Evolutionary conservation across 768 basidiomycete species (phyloP), one percentile per base, ranked within the genome.

Genomic region (Pholiota conissans): DNA sequence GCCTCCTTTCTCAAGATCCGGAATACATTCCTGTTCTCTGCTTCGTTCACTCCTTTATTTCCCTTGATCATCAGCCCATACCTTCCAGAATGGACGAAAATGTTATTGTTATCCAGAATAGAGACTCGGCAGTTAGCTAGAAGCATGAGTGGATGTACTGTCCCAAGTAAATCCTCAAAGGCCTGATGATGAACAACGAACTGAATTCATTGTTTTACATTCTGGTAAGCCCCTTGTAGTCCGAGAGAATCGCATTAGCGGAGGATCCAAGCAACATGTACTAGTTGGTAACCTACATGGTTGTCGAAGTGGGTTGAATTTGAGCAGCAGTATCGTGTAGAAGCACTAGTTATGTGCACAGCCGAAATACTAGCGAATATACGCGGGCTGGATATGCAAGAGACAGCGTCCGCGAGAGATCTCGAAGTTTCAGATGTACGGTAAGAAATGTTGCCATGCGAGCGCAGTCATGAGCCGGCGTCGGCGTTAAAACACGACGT

Each of bases 161-260:
- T 75, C 62, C 61, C 74, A 63, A 57, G 71, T 67, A 52, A 71
- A 62, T 63, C 52, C 71, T 65, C 2, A 74, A 78, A 0, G 86
- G 82, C 1, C 84, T 81, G 39, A 93, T 79, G 11, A 78, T 76
- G 71, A 93, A 93, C 5, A 85, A 83, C 2, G 91, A 89, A 13
- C 91, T 93, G 84, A 0, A 91, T 84, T 91, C 92, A 94, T 27
- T 89, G 87, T 13, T 93, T 86, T 52, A 93, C 89, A 58, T 89
- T 91, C 62, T 92, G 90, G 60, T 84, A 76, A 5, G 81, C 79
- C 30, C 90, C 91, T 69, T 93, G 90, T 2, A 89, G 88, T n/a
- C 89, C 92, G 56, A n/a, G 49, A 32, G 42, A 56, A 54, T 49
- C 18, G 49, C 46, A 56, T 57, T 54, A 54, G 66, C 22, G 49